Evolutionary conservation across 2,329 filamentous ascomycete species (phyloP), one percentile per base, ranked within the genome.

Genomic region (Xylariaceae sp.): DNA sequence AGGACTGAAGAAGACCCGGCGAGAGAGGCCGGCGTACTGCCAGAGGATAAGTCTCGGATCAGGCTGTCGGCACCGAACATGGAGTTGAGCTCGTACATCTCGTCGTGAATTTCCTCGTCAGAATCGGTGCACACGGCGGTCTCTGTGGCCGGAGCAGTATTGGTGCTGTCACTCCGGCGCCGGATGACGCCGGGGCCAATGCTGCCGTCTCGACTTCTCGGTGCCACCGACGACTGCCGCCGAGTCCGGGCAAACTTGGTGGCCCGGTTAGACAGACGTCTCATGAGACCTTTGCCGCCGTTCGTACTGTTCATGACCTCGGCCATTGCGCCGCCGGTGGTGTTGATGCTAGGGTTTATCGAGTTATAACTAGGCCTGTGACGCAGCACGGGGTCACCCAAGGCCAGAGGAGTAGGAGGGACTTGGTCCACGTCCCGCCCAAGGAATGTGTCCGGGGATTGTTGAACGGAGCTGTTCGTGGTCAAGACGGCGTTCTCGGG

Each of bases 161-260:
- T 84, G 58, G 84, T 92, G 64, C 89, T 94, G 58, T 93, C 88
- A 58, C 89, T 95, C 45, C 89, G 79, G 37, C 87, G 75, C 42
- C 90, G 79, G 59, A 94, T 77, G 33, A 94, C 83, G 36, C 88
- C 83, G 2, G 92, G 92, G 0, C 92, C 92, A 17, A 88, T 81
- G 54, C 89, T 95, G 41, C 84, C 80, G 53, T 95, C 88, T 26
- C 89, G 79, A 55, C 82, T 86, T 40, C 80, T 77, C 14, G 83
- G 75, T 28, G 83, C 75, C 1, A 80, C 80, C 3, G 85, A 88
- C 12, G 86, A 93, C 41, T 83, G 80, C 40, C 89, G 75, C 42
- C 88, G 77, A 39, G 80, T 72, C 24, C 60, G 62, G 55, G 78
- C 56, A 68, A 81, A 61, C 71, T 80, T 58, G 76, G 80, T 77